These are phyloP conservation scores for Arbutus unedo DNA, from an alignment of 148 eudicot genomes.

Conservation along the genomic window DNA sequence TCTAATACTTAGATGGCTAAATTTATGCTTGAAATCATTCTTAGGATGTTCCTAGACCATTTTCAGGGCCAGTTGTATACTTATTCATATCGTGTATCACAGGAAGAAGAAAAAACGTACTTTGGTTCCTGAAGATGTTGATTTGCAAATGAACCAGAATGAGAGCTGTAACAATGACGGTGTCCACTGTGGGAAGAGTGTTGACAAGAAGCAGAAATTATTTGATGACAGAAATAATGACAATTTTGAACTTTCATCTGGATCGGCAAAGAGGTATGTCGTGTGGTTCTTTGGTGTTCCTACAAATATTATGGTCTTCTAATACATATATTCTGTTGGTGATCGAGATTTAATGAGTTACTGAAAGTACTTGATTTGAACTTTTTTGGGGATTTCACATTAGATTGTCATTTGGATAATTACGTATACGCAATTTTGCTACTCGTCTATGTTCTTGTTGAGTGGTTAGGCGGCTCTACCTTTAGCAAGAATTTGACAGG, in stretches of 20 bases:
- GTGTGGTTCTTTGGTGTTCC: background rate
- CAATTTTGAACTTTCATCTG: conserved; percentile 18
- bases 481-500: conserved; percentile 5
- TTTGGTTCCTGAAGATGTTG: conserved; percentile 25
- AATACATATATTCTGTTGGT: too few species aligned
- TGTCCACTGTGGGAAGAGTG: conserved; percentile 12
- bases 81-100: conserved; percentile 14
- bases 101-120: conserved; percentile 57
- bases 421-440: background rate
- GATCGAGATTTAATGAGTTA: too few species aligned
- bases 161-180: conserved; percentile 14
- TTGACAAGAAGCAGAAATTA: conserved; percentile 35
- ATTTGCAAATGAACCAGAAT: conserved; percentile 24
- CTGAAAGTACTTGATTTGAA: background rate
- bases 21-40: background rate
- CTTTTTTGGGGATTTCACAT: background rate
- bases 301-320: too few species aligned
- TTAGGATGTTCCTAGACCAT: background rate
- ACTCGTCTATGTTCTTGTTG: background rate
- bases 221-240: conserved; percentile 18
- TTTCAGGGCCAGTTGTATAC: background rate
- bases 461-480: background rate
- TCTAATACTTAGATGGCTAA: too few species aligned
- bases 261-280: conserved; percentile 29
- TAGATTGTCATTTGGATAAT: background rate